Evolutionary conservation across 2,329 filamentous ascomycete genomes (phyloP).

Genomic region (Arthrobotrys musiformis): DNA sequence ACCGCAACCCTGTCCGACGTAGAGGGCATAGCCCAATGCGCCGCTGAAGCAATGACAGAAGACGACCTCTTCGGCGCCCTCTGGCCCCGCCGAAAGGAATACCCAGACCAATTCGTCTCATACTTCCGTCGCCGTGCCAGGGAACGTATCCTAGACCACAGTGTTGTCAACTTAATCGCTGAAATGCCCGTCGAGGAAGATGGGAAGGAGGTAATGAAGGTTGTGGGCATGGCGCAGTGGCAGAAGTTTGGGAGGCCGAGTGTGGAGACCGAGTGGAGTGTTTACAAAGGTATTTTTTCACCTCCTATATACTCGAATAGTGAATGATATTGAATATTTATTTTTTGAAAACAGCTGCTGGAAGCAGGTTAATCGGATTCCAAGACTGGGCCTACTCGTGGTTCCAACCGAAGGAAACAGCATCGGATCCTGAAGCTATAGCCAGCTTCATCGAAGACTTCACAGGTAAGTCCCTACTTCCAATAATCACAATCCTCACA

Average conservation of each 20-base stretch:
- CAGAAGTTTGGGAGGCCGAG: conserved; percentile 32
- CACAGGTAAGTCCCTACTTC: too few relatives aligned
- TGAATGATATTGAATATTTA: background rate
- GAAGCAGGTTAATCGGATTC: conserved; percentile 10
- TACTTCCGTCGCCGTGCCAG: conserved; percentile 31
- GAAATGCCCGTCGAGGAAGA: conserved; percentile 20
- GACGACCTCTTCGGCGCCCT: conserved; percentile 48
- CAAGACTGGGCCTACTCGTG: conserved; percentile 34
- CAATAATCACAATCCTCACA: too few relatives aligned
- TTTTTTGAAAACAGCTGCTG: conserved; percentile 16
- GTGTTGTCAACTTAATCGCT: conserved; percentile 20
- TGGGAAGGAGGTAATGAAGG: conserved; percentile 8
- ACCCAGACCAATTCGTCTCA: conserved; percentile 17
- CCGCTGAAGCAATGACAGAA: conserved; percentile 37
- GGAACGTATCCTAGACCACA: conserved; percentile 25
- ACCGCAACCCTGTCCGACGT: conserved; percentile 37
- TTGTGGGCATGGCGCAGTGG: conserved; percentile 47
- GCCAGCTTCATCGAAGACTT: conserved; percentile 12
- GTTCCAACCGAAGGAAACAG: conserved; percentile 24
- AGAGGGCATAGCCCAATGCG: conserved; percentile 26
- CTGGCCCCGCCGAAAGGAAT: conserved; percentile 31
- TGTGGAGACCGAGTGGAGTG: conserved; percentile 29
- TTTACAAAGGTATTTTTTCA: conserved; percentile 29
- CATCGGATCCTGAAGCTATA: conserved; percentile 13
- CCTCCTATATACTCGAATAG: background rate